Conservation (phyloP, 352 stramenopile species). For the Pythium phragmiticola region DNA sequence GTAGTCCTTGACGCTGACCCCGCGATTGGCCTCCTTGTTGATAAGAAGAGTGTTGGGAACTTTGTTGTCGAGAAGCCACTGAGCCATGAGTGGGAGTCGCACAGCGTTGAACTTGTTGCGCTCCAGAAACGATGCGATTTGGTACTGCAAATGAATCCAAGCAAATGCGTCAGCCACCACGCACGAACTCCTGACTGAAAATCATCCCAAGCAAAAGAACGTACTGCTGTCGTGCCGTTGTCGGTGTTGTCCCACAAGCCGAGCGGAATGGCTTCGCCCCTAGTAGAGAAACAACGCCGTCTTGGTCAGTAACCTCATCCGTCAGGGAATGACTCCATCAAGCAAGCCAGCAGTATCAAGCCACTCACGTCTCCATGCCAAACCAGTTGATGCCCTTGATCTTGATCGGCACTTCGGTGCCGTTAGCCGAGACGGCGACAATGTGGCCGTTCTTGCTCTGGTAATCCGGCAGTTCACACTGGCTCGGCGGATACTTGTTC, state of each 20-base stretch:
- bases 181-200: background rate
- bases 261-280: constrained; percentile 45
- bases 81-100: constrained; percentile 59
- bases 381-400: constrained; percentile 88
- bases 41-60: background rate
- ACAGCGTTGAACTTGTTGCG: constrained; percentile 80
- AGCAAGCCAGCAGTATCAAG: too few species aligned
- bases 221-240: constrained; percentile 56
- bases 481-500: constrained; percentile 53
- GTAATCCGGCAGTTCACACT: constrained; percentile 77
- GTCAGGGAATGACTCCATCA: background rate
- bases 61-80: constrained; percentile 40
- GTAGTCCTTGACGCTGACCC: constrained; percentile 40
- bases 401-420: constrained; percentile 59
- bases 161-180: background rate
- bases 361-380: constrained; percentile 60
- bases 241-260: constrained; percentile 60
- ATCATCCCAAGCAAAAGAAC: background rate
- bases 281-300: constrained; percentile 4
- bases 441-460: constrained; percentile 77
- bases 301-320: background rate
- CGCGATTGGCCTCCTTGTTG: constrained; percentile 30
- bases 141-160: constrained; percentile 32
- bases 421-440: constrained; percentile 45
- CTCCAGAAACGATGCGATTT: constrained; percentile 60